Conservation (phyloP, 2,329 filamentous ascomycete genomes). For the Cytospora piceicola region DNA sequence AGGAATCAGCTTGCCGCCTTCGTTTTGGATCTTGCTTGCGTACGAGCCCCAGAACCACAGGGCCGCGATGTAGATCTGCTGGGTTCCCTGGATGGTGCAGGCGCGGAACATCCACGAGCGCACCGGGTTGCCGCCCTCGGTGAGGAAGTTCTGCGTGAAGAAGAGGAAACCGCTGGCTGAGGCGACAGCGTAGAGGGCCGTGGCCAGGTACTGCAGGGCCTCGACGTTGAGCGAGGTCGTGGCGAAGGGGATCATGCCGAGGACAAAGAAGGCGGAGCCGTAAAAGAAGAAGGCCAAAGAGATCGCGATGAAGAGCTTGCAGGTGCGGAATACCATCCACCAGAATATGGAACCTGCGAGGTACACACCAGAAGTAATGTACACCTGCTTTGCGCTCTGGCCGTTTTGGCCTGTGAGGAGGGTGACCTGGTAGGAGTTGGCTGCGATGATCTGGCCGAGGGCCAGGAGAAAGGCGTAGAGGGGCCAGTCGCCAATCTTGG, state of each 20-base stretch:
- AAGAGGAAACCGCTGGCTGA: conserved; percentile 66
- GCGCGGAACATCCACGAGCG: conserved; percentile 71
- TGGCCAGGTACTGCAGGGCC: conserved; percentile 62
- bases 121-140: conserved; percentile 61
- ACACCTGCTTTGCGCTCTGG: conserved; percentile 61
- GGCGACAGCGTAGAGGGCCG: conserved; percentile 63
- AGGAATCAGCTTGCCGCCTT: conserved; percentile 40
- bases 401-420: conserved; percentile 67
- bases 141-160: conserved; percentile 70
- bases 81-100: conserved; percentile 68
- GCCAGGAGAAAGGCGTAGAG: conserved; percentile 65
- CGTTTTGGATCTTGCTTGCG: conserved; percentile 45
- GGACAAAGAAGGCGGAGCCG: conserved; percentile 63
- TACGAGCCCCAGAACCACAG: conserved; percentile 69
- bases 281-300: conserved; percentile 66
- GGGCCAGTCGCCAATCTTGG: conserved; percentile 66
- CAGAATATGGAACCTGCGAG: conserved; percentile 61
- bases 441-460: conserved; percentile 65
- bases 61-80: conserved; percentile 66
- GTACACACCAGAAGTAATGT: conserved; percentile 64
- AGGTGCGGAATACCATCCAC: conserved; percentile 65
- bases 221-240: conserved; percentile 43
- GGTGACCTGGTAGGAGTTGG: conserved; percentile 70
- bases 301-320: conserved; percentile 61
- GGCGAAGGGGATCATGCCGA: conserved; percentile 64